Evolutionary conservation across 2,329 filamentous ascomycete species (phyloP).

Genomic region (Cordyceps militaris): DNA sequence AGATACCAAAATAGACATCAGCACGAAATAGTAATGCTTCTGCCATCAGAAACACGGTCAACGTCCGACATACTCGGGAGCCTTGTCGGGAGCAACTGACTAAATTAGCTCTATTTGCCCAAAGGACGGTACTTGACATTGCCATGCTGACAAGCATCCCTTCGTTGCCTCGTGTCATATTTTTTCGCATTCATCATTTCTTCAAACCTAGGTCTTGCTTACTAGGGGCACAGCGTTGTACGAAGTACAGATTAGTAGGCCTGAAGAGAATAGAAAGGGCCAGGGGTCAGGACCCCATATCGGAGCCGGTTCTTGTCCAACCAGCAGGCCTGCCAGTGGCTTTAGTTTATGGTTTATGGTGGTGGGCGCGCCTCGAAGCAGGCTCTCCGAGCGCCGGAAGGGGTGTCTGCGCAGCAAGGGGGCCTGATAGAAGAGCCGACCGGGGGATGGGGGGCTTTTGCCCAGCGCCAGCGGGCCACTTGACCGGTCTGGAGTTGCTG

Average conservation of each 20-base stretch:
- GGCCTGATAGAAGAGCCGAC: background rate
- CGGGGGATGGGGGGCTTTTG: background rate
- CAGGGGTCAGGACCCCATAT: background rate
- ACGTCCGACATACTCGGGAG: background rate
- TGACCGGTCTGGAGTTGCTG: background rate
- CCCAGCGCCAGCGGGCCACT: background rate
- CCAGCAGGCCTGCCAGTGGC: background rate
- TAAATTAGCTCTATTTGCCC: background rate
- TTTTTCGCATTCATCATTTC: background rate
- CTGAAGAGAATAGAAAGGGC: too few relatives aligned
- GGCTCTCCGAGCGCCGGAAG: too few relatives aligned
- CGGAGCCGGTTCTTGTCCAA: background rate
- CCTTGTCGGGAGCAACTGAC: background rate
- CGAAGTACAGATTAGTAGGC: background rate
- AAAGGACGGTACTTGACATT: background rate
- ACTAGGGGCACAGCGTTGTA: background rate
- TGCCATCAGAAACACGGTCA: slow-evolving; percentile 1
- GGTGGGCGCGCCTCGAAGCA: slow-evolving; percentile 3
- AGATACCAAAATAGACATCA: background rate
- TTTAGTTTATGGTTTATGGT: background rate
- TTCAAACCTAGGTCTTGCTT: background rate
- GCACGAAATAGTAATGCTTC: background rate
- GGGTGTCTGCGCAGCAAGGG: slow-evolving; percentile 2
- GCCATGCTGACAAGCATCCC: background rate
- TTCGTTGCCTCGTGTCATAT: background rate